Conservation (phyloP, 306 rosid species). For the Hippophae tibetana region DNA sequence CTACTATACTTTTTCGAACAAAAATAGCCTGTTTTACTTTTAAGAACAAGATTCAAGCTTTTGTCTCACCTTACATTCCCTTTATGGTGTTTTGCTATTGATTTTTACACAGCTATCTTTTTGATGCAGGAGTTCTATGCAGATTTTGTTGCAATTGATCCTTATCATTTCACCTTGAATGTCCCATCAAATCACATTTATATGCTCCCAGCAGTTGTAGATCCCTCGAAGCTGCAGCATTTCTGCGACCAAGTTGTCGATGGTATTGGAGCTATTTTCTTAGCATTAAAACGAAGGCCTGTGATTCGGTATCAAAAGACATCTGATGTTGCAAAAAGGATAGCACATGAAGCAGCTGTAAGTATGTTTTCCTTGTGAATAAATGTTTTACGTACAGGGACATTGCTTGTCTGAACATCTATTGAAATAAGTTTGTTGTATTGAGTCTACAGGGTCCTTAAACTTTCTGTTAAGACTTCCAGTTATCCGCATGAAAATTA, state of each 20-base stretch:
- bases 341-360: conserved; percentile 83
- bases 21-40: too few species aligned
- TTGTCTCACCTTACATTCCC: too few species aligned
- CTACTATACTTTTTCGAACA: too few species aligned
- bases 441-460: not conserved
- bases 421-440: not conserved
- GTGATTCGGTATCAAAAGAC: conserved; percentile 86
- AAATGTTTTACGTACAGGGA: not conserved
- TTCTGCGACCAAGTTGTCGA: conserved; percentile 79
- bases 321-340: conserved; percentile 77
- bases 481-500: not conserved
- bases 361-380: conserved; percentile 15
- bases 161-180: conserved; percentile 79
- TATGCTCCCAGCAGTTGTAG: conserved; percentile 91
- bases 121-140: conserved; percentile 78
- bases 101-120: conserved; percentile 21
- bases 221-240: conserved; percentile 54
- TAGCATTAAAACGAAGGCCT: conserved; percentile 84
- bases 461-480: not conserved
- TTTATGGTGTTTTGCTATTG: conserved; percentile 18
- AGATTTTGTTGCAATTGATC: conserved; percentile 80
- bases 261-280: conserved; percentile 74
- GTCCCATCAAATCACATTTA: conserved; percentile 61
- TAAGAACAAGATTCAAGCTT: too few species aligned
- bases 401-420: not conserved